These are phyloP conservation scores for Lasiosphaeriaceae sp. DNA, from an alignment of 495 filamentous ascomycete genomes.

Conservation along the genomic window DNA sequence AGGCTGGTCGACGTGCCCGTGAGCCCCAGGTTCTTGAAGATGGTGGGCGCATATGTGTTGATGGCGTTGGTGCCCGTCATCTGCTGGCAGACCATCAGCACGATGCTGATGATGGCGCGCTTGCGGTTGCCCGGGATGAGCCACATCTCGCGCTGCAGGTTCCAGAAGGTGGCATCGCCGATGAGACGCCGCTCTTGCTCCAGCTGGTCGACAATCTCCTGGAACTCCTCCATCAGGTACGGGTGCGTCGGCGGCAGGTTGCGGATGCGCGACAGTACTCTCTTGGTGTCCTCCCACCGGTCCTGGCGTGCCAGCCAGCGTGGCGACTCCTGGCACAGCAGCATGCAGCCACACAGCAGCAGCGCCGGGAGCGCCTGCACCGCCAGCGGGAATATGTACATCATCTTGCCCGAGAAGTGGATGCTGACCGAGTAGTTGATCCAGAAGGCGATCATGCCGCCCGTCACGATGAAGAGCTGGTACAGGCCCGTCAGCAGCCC, in stretches of 20 bases:
- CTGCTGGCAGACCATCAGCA: constrained; percentile 47
- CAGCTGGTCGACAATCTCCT: constrained; percentile 64
- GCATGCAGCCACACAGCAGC: constrained; percentile 54
- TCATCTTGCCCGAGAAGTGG: constrained; percentile 30
- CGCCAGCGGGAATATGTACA: constrained; percentile 65
- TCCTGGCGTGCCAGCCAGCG: constrained; percentile 67
- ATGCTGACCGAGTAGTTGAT: constrained; percentile 52
- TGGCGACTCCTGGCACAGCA: constrained; percentile 62
- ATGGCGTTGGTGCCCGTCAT: constrained; percentile 44
- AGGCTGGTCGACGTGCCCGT: constrained; percentile 41
- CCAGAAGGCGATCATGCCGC: constrained; percentile 55
- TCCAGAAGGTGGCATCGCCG: constrained; percentile 58
- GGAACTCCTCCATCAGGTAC: constrained; percentile 63
- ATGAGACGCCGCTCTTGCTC: constrained; percentile 63
- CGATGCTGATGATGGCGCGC: constrained; percentile 36
- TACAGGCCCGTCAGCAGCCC: constrained; percentile 56
- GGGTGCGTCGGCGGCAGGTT: constrained; percentile 53
- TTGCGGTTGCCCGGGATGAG: constrained; percentile 56
- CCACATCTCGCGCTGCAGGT: constrained; percentile 70
- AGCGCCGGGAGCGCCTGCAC: constrained; percentile 62
- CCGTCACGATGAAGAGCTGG: constrained; percentile 59
- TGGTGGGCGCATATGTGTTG: constrained; percentile 51
- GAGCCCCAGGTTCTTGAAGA: constrained; percentile 47
- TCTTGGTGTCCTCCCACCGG: constrained; percentile 63
- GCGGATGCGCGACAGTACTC: constrained; percentile 53